Base-by-base conservation (phyloP, 202 grass and related monocot genomes). In the Schoenoplectus tabernaemontani region DNA sequence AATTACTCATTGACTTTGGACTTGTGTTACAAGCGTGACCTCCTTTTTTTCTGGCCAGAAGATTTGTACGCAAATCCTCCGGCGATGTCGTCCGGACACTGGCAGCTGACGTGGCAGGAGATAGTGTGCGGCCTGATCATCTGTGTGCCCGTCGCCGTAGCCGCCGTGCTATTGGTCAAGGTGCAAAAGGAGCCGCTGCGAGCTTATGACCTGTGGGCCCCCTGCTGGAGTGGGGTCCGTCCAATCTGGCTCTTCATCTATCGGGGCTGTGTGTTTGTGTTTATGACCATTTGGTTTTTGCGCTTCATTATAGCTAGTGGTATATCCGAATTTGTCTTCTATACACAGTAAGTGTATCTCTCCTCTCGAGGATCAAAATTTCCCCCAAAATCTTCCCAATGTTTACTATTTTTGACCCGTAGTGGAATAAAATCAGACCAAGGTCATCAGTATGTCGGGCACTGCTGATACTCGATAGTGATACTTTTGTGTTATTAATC, bases 71-170 rank as follows among this genome's bases (percentile, higher is more conserved):
- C 64, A 41, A 33, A 38, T 22, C 59, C 57, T 79, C 38, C 23
- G 77, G 57, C 57, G 77, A 79, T 63, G 57, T 79, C 57, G 15
- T 46, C 44, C 1, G 34, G 16, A 7, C 89, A 90, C 86, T 89
- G 89, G n/a, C n/a, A n/a, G 91, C 70, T 91, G 64, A 87, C 89
- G 59, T 97, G 93, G 93, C 76, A 93, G 85, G 91, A 91, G 44
- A 26, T 87, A n/a, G 80, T 85, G 1, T 93, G 93, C 87, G 87
- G 76, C 70, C 82, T 90, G 41, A 84, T 97, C 82, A 80, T 91
- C 81, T 67, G 20, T 7, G 74, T 79, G 28, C 89, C 93, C 2
- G 3, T 81, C 30, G 89, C 34, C 59, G 79, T 20, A 24, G 89
- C 91, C 16, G 85, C 70, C 43, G 74, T 59, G 53, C 82, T 87